These are phyloP conservation scores for Tolypocladium nubicola DNA, from an alignment of 2,329 filamentous ascomycete genomes.

Conservation along the genomic window DNA sequence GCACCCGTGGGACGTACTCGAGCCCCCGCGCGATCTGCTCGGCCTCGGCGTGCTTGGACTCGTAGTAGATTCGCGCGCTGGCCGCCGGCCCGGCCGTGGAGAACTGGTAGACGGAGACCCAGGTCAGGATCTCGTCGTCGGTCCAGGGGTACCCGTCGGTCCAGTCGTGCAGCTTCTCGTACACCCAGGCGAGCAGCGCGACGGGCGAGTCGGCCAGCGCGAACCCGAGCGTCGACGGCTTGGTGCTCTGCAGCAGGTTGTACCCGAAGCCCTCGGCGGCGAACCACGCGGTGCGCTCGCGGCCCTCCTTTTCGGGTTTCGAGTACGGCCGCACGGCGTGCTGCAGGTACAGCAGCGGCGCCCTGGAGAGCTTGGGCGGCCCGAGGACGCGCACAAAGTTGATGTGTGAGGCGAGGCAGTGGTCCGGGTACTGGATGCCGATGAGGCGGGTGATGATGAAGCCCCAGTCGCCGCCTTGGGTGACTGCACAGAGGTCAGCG, in stretches of 20 bases:
- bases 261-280: constrained; percentile 33
- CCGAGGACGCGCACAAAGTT: constrained; percentile 4
- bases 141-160: constrained; percentile 63
- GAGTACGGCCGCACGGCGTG: background rate
- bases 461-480: constrained; percentile 64
- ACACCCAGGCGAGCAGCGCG: constrained; percentile 65
- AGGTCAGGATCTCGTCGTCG: constrained; percentile 65
- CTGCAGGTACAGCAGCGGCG: background rate
- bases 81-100: constrained; percentile 58
- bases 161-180: constrained; percentile 70
- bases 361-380: background rate
- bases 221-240: constrained; percentile 64
- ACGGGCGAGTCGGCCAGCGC: constrained; percentile 60
- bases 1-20: constrained; percentile 23
- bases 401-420: constrained; percentile 45
- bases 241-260: constrained; percentile 38
- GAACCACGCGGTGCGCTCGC: constrained; percentile 49
- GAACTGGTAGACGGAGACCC: constrained; percentile 66
- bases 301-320: background rate
- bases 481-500: constrained; percentile 14
- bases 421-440: constrained; percentile 43
- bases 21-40: constrained; percentile 6
- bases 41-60: constrained; percentile 34
- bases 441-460: constrained; percentile 53
- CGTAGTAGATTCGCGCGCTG: constrained; percentile 62